These are phyloP conservation scores for Chromosphaera perkinsii DNA, from an alignment of 208 protist species.

Conservation along the genomic window DNA sequence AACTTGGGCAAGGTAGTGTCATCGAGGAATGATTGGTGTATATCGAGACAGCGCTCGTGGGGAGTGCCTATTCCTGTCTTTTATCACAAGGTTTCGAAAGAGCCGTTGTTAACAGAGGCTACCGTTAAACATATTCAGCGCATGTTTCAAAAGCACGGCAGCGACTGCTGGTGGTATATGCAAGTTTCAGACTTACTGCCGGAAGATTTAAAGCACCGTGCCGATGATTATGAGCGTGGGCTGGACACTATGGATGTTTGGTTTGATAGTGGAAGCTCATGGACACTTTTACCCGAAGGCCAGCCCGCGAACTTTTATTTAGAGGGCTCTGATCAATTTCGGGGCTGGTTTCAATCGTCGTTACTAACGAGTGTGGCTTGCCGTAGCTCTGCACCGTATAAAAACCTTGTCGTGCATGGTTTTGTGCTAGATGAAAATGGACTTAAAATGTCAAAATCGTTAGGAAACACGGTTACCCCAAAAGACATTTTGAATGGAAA, in stretches of 20 bases:
- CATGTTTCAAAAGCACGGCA: conserved; percentile 47
- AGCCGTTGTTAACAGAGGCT: conserved; percentile 42
- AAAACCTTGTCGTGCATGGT: conserved; percentile 66
- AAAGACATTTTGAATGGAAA: conserved; percentile 34
- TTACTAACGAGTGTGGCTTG: conserved; percentile 50
- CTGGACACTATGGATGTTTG: conserved; percentile 78
- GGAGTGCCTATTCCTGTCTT: conserved; percentile 75
- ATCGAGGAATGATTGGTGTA: conserved; percentile 69
- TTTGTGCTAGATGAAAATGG: conserved; percentile 74
- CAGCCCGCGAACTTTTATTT: conserved; percentile 57
- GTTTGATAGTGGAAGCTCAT: conserved; percentile 73
- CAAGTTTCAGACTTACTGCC: conserved; percentile 56
- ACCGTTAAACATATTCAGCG: conserved; percentile 53
- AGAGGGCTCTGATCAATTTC: conserved; percentile 71
- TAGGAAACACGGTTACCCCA: conserved; percentile 73
- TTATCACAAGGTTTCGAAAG: conserved; percentile 44
- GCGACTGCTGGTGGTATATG: conserved; percentile 20
- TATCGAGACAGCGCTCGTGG: conserved; percentile 69
- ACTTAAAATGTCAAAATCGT: conserved; percentile 76
- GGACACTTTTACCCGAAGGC: conserved; percentile 40
- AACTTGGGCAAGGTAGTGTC: conserved; percentile 55
- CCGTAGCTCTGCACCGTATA: conserved; percentile 38
- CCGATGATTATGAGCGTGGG: conserved; percentile 33
- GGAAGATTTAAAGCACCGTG: not conserved
- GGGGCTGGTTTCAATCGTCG: conserved; percentile 77